Base-by-base conservation (phyloP, 1,284 basidiomycete genomes). In the Volvariella surrecta region DNA sequence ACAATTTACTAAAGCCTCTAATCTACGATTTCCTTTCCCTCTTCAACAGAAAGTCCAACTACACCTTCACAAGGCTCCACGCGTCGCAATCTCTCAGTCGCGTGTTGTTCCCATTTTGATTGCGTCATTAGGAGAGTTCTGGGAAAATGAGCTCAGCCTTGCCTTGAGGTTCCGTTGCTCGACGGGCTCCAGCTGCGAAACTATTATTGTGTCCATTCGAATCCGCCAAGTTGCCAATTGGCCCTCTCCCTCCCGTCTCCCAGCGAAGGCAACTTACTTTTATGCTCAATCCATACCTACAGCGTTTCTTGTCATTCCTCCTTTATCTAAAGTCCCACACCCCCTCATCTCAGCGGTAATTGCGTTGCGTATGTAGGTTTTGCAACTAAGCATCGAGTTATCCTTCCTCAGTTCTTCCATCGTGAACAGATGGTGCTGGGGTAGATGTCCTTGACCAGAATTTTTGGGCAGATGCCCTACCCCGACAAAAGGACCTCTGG, bases 341-440 rank as follows among this genome's bases (percentile, higher is more conserved):
- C 45, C 39, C 22, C 30, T 51, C 54, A 39, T 56, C 44, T 67
- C 76, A 9, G 77, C 82, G 0, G 68, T 90, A n/a, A 57, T 91
- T 20, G 82, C 80, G 1, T 63, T 89, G 28, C 84, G 84, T 87
- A 28, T 28, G 24, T 50, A 51, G 77, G 69, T 2, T 31, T 17
- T 40, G 44, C n/a, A 38, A n/a, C 8, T 20, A 13, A 10, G 13
- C 16, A 3, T 21, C 10, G 11, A 2, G 31, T 37, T 17, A n/a
- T 6, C 7, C 8, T 20, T 4, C 10, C 15, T 4, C 6, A 39
- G 15, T 6, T 6, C 20, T 9, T 24, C 17, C 7, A 6, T 30
- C 17, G 42, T 20, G 42, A 46, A 20, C 44, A 82, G 89, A 91
- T 55, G 89, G 89, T 3, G 87, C 88, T 2, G 89, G 88, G 0